Evolutionary conservation across 139 green algal species (phyloP).

Genomic region (Nannochloris sp.): DNA sequence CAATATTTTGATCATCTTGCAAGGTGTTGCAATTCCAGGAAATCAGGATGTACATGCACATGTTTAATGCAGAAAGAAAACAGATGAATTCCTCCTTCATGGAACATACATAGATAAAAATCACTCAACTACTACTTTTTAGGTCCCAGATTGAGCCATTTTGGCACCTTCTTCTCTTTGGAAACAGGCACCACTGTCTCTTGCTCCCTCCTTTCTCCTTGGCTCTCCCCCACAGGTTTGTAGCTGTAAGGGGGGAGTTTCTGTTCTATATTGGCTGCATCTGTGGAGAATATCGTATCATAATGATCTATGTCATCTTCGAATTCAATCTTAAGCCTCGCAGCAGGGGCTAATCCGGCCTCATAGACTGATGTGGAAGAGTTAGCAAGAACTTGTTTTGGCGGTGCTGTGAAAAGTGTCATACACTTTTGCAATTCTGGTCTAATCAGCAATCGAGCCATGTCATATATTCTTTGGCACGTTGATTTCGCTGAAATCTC

Average conservation of each 20-base stretch:
- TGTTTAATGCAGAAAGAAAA: no score
- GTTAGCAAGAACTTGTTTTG: conserved; percentile 3
- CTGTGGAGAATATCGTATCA: no score
- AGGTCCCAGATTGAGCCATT: neutral
- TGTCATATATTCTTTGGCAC: neutral
- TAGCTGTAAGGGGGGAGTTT: no score
- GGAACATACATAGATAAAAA: neutral
- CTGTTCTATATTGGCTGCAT: no score
- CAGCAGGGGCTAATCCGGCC: conserved; percentile 1
- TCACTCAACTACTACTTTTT: neutral
- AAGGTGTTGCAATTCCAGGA: no score
- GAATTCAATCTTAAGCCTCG: neutral
- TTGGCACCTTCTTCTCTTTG: neutral
- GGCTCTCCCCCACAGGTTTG: no score
- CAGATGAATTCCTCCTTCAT: no score
- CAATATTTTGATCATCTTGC: no score
- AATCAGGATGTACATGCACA: no score
- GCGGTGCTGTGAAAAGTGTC: conserved; percentile 7
- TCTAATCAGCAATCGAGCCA: neutral
- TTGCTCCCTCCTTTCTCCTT: no score
- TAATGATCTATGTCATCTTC: no score
- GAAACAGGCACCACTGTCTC: no score
- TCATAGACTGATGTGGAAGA: neutral
- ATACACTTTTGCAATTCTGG: neutral
- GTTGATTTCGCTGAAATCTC: neutral